These are phyloP conservation scores for Begonia peltatifolia DNA, from an alignment of 306 rosid species.

Conservation along the genomic window DNA sequence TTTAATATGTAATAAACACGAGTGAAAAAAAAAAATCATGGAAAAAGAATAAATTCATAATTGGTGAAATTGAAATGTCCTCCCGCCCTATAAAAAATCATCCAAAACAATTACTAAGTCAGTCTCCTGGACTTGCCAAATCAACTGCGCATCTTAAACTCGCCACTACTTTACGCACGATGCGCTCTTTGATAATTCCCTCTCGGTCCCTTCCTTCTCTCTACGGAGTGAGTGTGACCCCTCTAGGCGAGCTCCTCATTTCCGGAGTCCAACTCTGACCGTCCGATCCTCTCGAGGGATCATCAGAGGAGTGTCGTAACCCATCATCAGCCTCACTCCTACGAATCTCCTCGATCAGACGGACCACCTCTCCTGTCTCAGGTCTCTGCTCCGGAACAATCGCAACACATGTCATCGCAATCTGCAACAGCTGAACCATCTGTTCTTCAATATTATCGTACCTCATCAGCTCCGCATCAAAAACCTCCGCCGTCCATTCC, in stretches of 20 bases:
- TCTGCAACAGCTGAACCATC: conserved; percentile 89
- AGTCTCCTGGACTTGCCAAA: no score
- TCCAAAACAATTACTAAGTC: no score
- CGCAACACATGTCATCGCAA: conserved; percentile 93
- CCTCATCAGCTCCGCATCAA: conserved; percentile 84
- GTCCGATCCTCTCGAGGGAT: conserved; percentile 83
- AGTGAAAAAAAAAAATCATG: no score
- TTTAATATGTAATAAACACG: no score
- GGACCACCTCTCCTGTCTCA: conserved; percentile 59
- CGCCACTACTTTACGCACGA: no score
- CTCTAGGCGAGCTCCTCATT: conserved; percentile 59
- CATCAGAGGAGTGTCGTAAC: conserved; percentile 82
- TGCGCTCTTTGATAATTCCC: no score
- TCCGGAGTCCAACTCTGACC: conserved; percentile 71
- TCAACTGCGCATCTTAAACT: no score
- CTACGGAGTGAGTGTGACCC: conserved; percentile 65
- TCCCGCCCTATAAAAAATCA: no score
- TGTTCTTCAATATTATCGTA: conserved; percentile 85
- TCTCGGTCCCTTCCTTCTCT: not conserved
- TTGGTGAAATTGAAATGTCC: no score
- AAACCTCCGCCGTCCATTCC: conserved; percentile 98
- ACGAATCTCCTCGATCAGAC: conserved; percentile 85
- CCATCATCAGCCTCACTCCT: conserved; percentile 81
- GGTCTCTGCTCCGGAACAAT: conserved; percentile 88
- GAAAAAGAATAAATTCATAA: no score